These are phyloP conservation scores for Cyamopsis tetragonoloba DNA, from an alignment of 306 rosid genomes.

Conservation along the genomic window DNA sequence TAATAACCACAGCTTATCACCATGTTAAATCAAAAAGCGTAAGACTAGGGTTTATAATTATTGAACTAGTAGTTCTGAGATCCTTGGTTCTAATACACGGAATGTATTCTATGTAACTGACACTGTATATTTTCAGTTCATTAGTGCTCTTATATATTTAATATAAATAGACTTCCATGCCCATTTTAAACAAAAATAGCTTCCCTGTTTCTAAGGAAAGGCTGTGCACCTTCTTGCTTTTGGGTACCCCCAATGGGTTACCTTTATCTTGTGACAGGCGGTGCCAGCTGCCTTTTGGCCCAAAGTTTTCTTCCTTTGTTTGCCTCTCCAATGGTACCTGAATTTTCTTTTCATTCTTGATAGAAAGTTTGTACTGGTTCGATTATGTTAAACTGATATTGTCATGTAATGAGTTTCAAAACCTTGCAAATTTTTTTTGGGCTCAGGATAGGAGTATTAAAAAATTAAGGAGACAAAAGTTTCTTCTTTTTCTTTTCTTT, in stretches of 20 bases:
- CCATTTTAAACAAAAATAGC: neutral
- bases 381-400: neutral
- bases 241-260: neutral
- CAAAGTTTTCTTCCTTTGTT: neutral
- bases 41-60: neutral
- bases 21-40: neutral
- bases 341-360: neutral
- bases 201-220: neutral
- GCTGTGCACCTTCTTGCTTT: neutral
- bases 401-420: neutral
- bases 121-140: neutral
- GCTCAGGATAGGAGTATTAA: neutral
- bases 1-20: neutral
- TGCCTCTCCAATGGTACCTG: neutral
- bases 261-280: neutral
- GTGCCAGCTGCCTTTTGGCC: neutral
- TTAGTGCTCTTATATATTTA: neutral
- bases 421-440: neutral
- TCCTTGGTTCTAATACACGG: neutral
- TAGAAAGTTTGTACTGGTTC: neutral
- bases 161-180: neutral
- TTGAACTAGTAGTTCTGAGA: neutral
- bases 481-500: neutral
- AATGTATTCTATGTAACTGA: neutral
- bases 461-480: neutral